A percentile compares a stretch with the other conserved stretches of the same genome.
Evolutionary conservation across 1,139 yeast genomes (phyloP).

Genomic region (Zhuliangozyma parablackwelliae): DNA sequence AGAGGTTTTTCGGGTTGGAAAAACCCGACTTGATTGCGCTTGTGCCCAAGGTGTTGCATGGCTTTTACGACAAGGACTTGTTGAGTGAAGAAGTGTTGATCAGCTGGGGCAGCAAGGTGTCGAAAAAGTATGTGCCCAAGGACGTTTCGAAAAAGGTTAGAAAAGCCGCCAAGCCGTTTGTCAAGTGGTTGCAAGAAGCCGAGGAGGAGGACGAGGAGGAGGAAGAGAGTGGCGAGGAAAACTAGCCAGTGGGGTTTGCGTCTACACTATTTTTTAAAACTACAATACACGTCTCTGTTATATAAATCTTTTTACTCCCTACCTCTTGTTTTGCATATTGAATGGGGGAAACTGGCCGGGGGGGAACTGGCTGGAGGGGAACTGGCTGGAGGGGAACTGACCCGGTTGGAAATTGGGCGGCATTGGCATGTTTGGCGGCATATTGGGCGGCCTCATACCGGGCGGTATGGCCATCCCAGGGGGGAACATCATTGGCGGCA

Average conservation of each 20-base stretch:
- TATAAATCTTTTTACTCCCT: not conserved
- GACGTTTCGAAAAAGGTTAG: slow-evolving; percentile 90
- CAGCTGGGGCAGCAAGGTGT: slow-evolving; percentile 87
- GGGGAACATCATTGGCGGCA: slow-evolving; percentile 8
- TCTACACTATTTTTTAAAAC: not conserved
- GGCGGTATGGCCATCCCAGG: slow-evolving; percentile 18
- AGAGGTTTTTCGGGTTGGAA: slow-evolving; percentile 84
- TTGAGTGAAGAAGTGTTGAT: slow-evolving; percentile 76
- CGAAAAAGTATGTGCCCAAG: slow-evolving; percentile 91
- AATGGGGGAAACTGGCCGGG: slow-evolving; percentile 6
- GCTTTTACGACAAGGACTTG: slow-evolving; percentile 77
- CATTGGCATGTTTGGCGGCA: slow-evolving; percentile 17
- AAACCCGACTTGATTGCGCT: slow-evolving; percentile 69
- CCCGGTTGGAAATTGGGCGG: slow-evolving; percentile 12
- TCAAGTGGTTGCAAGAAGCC: slow-evolving; percentile 93
- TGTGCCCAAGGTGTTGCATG: slow-evolving; percentile 78
- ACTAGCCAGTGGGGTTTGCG: slow-evolving; percentile 1
- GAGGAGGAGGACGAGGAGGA: slow-evolving; percentile 68
- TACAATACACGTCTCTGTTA: not conserved
- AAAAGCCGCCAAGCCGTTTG: slow-evolving; percentile 92
- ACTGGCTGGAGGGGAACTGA: slow-evolving; percentile 3
- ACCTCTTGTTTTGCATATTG: slow-evolving; percentile 2
- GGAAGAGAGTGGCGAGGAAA: slow-evolving; percentile 11
- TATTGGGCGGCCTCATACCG: slow-evolving; percentile 12
- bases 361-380: slow-evolving; percentile 1